Percentiles rank a stretch among this genome's conserved stretches.
Conservation (phyloP, 768 basidiomycete genomes). For the Boletellus ananas region DNA sequence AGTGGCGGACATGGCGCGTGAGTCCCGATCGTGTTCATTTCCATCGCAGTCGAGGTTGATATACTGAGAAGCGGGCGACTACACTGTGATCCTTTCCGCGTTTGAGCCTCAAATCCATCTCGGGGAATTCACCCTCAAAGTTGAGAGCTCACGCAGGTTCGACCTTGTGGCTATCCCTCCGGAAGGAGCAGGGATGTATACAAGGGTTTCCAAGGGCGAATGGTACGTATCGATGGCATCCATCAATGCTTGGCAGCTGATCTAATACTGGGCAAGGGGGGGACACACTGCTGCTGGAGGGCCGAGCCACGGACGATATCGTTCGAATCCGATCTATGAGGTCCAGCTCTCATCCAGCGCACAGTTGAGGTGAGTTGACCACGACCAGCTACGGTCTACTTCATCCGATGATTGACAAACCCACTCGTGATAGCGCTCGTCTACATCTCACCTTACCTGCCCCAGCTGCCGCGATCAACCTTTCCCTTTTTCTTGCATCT, state of each 20-base stretch:
- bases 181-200: constrained; percentile 92
- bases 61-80: constrained; percentile 51
- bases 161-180: constrained; percentile 64
- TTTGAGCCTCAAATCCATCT: constrained; percentile 67
- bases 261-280: constrained; percentile 43
- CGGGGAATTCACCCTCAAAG: constrained; percentile 60
- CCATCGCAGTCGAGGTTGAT: not conserved
- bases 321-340: constrained; percentile 65
- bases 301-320: constrained; percentile 63
- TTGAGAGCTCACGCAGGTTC: constrained; percentile 61
- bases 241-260: not conserved
- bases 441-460: constrained; percentile 53
- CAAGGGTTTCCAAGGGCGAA: constrained; percentile 57
- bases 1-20: constrained; percentile 52
- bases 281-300: constrained; percentile 58
- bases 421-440: constrained; percentile 49
- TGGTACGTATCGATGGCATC: constrained; percentile 52
- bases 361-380: constrained; percentile 52
- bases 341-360: constrained; percentile 49
- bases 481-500: constrained; percentile 49
- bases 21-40: constrained; percentile 8
- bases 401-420: not conserved
- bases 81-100: constrained; percentile 80
- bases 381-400: constrained; percentile 25
- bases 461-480: constrained; percentile 49